phyloP scores from a whole-genome alignment of 805 yeast species.

The Cyberlindnera subsufficiens region DNA sequence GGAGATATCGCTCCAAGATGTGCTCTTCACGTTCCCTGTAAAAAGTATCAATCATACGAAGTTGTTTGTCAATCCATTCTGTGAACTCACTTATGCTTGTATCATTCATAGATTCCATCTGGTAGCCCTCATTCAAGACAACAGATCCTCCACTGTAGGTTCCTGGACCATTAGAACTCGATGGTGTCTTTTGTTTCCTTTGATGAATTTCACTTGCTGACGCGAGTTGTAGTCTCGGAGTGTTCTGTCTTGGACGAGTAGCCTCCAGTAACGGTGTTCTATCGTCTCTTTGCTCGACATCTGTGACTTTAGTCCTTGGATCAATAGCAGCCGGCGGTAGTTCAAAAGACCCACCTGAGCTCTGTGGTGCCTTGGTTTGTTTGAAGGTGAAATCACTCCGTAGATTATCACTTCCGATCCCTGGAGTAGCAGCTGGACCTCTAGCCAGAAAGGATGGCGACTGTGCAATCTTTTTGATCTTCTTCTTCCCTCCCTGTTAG shows the following conservation, averaged over 20 bases:
- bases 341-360: constrained; percentile 7
- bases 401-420: not conserved
- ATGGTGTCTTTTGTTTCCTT: constrained; percentile 1
- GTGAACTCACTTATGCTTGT: constrained; percentile 45
- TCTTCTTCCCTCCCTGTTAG: constrained; percentile 24
- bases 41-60: constrained; percentile 54
- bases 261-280: constrained; percentile 19
- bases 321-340: constrained; percentile 22
- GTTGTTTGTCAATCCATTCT: constrained; percentile 63
- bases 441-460: constrained; percentile 10
- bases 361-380: not conserved
- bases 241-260: not conserved
- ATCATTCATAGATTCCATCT: constrained; percentile 20
- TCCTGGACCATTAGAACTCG: constrained; percentile 1
- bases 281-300: constrained; percentile 10
- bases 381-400: constrained; percentile 5
- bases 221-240: not conserved
- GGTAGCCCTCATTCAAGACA: constrained; percentile 3
- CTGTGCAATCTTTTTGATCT: constrained; percentile 20
- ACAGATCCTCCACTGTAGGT: constrained; percentile 17
- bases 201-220: not conserved
- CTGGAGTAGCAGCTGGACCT: constrained; percentile 3
- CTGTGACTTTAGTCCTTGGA: not conserved
- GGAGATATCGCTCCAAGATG: constrained; percentile 49
- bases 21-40: constrained; percentile 56